A percentile compares a stretch with the other conserved stretches of the same genome.
phyloP scores from a whole-genome alignment of 345 rosid genomes.

The Passiflora organensis region DNA sequence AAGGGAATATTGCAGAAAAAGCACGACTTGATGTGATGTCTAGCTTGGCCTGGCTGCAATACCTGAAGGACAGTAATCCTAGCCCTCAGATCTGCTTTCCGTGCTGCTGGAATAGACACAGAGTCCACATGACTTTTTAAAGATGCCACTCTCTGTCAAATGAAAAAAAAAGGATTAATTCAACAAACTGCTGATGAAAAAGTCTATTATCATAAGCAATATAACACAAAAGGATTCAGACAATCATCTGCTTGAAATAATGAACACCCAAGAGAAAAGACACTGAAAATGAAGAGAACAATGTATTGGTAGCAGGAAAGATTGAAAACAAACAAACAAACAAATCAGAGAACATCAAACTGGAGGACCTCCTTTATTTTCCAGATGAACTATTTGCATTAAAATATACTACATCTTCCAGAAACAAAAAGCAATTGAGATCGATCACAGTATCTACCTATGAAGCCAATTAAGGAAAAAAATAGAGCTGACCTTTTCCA shows the following conservation, averaged over 20 bases:
- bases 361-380: no score
- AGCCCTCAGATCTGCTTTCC: conserved; percentile 76
- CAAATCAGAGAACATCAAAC: no score
- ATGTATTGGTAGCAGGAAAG: no score
- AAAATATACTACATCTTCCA: no score
- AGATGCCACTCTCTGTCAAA: conserved; percentile 68
- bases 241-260: no score
- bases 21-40: not conserved
- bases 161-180: conserved; percentile 7
- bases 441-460: no score
- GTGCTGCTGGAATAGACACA: conserved; percentile 74
- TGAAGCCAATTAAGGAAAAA: not conserved
- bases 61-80: conserved; percentile 77
- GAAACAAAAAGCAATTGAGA: not conserved
- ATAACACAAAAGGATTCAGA: not conserved
- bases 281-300: no score
- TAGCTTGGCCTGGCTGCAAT: conserved; percentile 11
- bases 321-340: no score
- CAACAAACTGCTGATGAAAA: no score
- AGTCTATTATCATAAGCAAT: no score
- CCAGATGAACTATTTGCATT: no score
- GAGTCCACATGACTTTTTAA: conserved; percentile 69
- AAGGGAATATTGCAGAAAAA: not conserved
- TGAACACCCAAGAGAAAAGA: no score
- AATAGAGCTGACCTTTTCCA: conserved; percentile 60